phyloP scores from a whole-genome alignment of 805 yeast species.

The Ogataea corticis region DNA sequence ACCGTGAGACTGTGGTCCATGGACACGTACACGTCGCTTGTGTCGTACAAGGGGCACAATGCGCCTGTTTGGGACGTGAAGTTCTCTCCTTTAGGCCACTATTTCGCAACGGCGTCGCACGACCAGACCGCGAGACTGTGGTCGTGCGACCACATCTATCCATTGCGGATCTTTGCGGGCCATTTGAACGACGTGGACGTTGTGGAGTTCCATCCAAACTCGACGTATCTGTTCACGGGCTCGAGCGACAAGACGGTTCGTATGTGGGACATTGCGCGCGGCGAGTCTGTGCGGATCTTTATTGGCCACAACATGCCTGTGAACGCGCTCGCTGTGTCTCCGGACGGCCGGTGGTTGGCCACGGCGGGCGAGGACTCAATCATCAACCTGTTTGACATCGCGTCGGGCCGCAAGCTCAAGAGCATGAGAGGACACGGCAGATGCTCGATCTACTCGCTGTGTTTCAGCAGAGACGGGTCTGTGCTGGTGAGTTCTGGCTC shows the following conservation, averaged over 20 bases:
- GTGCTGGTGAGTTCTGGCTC: constrained; percentile 90
- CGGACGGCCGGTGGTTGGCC: constrained; percentile 96
- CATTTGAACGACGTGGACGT: constrained; percentile 95
- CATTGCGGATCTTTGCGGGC: constrained; percentile 94
- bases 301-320: constrained; percentile 92
- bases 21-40: constrained; percentile 86
- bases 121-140: constrained; percentile 97
- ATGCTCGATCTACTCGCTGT: constrained; percentile 78
- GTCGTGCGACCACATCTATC: constrained; percentile 98
- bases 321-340: constrained; percentile 82
- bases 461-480: constrained; percentile 85
- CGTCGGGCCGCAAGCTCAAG: constrained; percentile 84
- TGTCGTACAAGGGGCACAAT: constrained; percentile 93
- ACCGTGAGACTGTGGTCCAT: constrained; percentile 92
- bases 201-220: constrained; percentile 94
- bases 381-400: constrained; percentile 91
- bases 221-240: constrained; percentile 92
- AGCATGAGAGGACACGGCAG: constrained; percentile 95
- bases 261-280: constrained; percentile 96
- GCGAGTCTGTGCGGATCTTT: constrained; percentile 87
- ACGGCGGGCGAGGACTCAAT: constrained; percentile 92
- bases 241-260: constrained; percentile 93
- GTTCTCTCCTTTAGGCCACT: constrained; percentile 93
- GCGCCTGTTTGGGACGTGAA: constrained; percentile 98
- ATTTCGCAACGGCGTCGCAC: constrained; percentile 96